These are phyloP conservation scores for Nothomitra cinnamomea DNA, from an alignment of 2,329 filamentous ascomycete species.

Conservation along the genomic window DNA sequence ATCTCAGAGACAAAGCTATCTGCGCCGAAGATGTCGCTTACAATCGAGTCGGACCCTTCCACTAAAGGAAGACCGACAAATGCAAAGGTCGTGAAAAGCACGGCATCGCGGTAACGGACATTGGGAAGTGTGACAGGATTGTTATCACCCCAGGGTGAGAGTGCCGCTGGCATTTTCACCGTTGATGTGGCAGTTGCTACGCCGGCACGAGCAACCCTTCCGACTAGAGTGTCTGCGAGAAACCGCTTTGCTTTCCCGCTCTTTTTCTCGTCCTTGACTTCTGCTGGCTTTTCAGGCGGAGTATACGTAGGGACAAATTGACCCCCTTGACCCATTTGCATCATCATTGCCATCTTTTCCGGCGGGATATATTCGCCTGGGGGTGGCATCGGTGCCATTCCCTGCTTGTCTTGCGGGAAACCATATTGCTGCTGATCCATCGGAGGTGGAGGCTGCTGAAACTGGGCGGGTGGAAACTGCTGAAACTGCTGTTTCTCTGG, in stretches of 20 bases:
- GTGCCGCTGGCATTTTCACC: slow-evolving; percentile 18
- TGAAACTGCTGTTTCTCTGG: slow-evolving; percentile 8
- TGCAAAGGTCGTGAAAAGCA: slow-evolving; percentile 22
- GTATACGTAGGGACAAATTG: neutral
- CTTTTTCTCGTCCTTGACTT: neutral
- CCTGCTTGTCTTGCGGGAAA: neutral
- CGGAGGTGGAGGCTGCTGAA: neutral
- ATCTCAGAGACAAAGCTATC: slow-evolving; percentile 21
- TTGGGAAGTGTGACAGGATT: slow-evolving; percentile 23
- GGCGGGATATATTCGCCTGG: neutral
- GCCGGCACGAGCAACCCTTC: slow-evolving; percentile 20
- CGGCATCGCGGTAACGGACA: slow-evolving; percentile 22
- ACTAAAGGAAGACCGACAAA: slow-evolving; percentile 20
- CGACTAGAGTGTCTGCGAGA: slow-evolving; percentile 21
- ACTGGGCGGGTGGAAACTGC: neutral
- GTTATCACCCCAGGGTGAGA: slow-evolving; percentile 24
- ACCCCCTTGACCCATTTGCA: neutral
- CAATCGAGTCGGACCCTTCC: slow-evolving; percentile 16
- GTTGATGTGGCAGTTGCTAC: slow-evolving; percentile 19
- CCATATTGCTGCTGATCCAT: neutral
- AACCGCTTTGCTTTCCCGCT: slow-evolving; percentile 13
- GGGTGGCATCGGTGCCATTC: neutral
- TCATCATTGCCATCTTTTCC: neutral
- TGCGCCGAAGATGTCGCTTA: slow-evolving; percentile 18
- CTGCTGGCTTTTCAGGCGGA: neutral